Evolutionary conservation across 495 filamentous ascomycete species (phyloP).

Genomic region (Hypoxylon crocopeplum): DNA sequence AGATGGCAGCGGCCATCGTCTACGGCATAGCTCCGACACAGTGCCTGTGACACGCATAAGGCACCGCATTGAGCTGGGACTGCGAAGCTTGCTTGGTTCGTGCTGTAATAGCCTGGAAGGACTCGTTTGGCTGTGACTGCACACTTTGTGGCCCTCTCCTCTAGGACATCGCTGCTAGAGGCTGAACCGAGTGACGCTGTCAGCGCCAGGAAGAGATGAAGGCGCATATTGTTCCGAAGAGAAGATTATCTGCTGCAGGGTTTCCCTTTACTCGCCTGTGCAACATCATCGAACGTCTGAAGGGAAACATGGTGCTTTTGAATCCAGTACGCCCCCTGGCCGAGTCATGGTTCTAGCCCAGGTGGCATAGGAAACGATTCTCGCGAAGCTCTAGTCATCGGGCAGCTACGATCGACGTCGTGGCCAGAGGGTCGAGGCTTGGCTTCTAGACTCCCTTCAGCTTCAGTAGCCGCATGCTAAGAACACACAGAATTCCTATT

Average conservation of each 20-base stretch:
- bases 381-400: neutral
- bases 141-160: constrained; percentile 4
- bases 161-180: constrained; percentile 1
- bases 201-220: constrained; percentile 8
- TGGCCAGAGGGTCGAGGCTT: neutral
- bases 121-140: constrained; percentile 8
- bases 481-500: neutral
- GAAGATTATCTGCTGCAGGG: neutral
- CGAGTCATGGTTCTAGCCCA: neutral
- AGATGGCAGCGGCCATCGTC: constrained; percentile 12
- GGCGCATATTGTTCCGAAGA: constrained; percentile 7
- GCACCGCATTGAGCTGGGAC: constrained; percentile 17
- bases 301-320: constrained; percentile 6
- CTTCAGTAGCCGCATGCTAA: neutral
- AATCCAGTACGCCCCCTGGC: neutral
- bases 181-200: constrained; percentile 8
- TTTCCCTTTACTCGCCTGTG: neutral
- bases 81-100: constrained; percentile 9
- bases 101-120: constrained; percentile 5
- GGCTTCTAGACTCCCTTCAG: constrained; percentile 6
- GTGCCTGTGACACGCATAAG: constrained; percentile 6
- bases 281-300: neutral
- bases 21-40: constrained; percentile 14
- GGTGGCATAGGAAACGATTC: constrained; percentile 3
- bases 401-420: neutral